These are phyloP conservation scores for Curvularia lunata DNA, from an alignment of 2,329 filamentous ascomycete genomes.

Conservation along the genomic window DNA sequence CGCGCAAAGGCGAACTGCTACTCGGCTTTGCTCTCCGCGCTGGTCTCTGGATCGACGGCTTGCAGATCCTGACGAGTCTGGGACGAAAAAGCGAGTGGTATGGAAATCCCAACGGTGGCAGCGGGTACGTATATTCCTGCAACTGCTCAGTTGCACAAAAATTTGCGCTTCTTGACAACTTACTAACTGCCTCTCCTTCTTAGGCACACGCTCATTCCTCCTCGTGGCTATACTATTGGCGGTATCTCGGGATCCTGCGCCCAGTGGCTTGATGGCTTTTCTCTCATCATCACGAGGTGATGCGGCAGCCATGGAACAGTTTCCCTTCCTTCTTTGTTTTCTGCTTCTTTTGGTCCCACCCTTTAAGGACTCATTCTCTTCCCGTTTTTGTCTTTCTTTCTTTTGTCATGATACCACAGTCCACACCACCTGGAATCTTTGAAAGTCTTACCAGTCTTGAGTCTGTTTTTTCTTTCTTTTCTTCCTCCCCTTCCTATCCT, in stretches of 20 bases:
- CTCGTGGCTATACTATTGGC: constrained; percentile 84
- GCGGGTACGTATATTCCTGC: constrained; percentile 68
- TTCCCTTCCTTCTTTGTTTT: background rate
- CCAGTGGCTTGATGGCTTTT: constrained; percentile 83
- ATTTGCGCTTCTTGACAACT: background rate
- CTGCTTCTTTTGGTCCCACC: background rate
- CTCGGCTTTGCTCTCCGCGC: constrained; percentile 84
- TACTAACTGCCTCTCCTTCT: constrained; percentile 28
- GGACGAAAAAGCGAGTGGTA: constrained; percentile 86
- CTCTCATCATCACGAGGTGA: constrained; percentile 77
- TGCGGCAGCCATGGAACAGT: background rate
- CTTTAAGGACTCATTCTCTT: background rate
- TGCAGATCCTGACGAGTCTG: constrained; percentile 87
- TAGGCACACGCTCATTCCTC: constrained; percentile 87
- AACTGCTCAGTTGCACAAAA: no score
- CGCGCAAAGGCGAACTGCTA: constrained; percentile 82
- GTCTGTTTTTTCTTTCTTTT: background rate
- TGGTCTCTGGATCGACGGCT: constrained; percentile 82
- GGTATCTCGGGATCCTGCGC: constrained; percentile 84
- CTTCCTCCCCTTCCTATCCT: background rate
- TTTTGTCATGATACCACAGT: constrained; percentile 16
- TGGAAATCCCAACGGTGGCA: constrained; percentile 80
- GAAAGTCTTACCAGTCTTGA: background rate
- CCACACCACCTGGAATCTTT: constrained; percentile 8
- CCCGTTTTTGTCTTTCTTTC: no score